phyloP scores from a whole-genome alignment of 805 yeast genomes.

The Barnettozyma populi region DNA sequence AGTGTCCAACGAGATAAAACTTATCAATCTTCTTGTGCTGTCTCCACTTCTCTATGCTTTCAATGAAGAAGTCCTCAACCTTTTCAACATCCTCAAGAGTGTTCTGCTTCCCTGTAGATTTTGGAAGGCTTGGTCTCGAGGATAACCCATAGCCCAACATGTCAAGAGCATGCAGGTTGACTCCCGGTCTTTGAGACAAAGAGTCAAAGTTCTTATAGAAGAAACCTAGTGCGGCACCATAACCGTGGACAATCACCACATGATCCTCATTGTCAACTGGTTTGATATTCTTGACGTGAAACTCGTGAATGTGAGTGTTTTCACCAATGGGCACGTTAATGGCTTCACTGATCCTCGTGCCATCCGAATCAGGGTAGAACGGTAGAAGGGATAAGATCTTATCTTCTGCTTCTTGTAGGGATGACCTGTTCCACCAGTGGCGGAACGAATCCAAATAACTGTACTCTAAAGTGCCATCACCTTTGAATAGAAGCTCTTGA shows the following conservation, averaged over 20 bases:
- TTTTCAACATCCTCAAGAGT: slow-evolving; percentile 25
- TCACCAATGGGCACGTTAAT: slow-evolving; percentile 51
- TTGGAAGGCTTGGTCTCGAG: slow-evolving; percentile 41
- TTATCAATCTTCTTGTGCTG: slow-evolving; percentile 36
- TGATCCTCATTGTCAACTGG: slow-evolving; percentile 31
- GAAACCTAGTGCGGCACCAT: slow-evolving; percentile 79
- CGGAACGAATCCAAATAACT: slow-evolving; percentile 30
- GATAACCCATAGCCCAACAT: slow-evolving; percentile 59
- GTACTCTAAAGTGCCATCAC: slow-evolving; percentile 8
- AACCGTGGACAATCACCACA: slow-evolving; percentile 75
- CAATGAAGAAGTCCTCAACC: slow-evolving; percentile 32
- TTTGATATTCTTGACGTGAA: slow-evolving; percentile 47
- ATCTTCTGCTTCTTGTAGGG: slow-evolving; percentile 36
- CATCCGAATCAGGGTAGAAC: slow-evolving; percentile 50
- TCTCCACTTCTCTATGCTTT: slow-evolving; percentile 60
- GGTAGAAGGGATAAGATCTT: slow-evolving; percentile 53
- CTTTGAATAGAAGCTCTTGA: not conserved
- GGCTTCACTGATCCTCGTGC: slow-evolving; percentile 39
- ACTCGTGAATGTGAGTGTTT: slow-evolving; percentile 60
- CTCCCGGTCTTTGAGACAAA: slow-evolving; percentile 44
- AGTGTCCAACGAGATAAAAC: slow-evolving; percentile 61
- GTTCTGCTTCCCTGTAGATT: slow-evolving; percentile 11
- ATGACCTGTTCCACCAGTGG: slow-evolving; percentile 38
- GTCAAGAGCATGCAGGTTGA: slow-evolving; percentile 55
- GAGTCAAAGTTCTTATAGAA: slow-evolving; percentile 60